phyloP scores from a whole-genome alignment of 805 yeast species.

The Suhomyces pyralidae region DNA sequence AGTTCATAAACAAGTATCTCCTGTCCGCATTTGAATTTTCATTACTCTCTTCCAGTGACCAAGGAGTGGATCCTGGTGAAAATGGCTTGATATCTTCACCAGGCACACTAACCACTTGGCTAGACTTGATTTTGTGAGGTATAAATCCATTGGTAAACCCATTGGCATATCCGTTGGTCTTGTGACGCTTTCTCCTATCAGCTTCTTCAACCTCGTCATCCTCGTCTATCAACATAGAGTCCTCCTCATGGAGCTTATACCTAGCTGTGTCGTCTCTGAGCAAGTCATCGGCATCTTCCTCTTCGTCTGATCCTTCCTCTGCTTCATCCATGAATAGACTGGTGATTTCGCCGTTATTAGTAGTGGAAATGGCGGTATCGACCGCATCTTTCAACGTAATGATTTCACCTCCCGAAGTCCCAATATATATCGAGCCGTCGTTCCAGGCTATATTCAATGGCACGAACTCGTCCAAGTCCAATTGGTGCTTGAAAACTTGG shows the following conservation, averaged over 20 bases:
- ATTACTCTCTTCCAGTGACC: constrained; percentile 31
- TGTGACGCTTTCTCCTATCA: constrained; percentile 23
- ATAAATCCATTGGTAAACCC: constrained; percentile 4
- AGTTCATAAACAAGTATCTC: constrained; percentile 76
- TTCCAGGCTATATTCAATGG: constrained; percentile 27
- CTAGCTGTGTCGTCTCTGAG: constrained; percentile 14
- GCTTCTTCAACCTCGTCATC: constrained; percentile 20
- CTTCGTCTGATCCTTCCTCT: constrained; percentile 12
- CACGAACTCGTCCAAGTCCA: constrained; percentile 24
- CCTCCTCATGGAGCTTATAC: constrained; percentile 25
- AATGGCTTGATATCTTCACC: constrained; percentile 50
- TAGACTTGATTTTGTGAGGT: background rate
- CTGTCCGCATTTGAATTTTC: constrained; percentile 42
- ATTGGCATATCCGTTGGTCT: constrained; percentile 11
- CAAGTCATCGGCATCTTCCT: constrained; percentile 19
- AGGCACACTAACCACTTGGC: constrained; percentile 30
- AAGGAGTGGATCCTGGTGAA: constrained; percentile 89
- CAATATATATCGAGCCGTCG: constrained; percentile 32
- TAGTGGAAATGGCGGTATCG: background rate
- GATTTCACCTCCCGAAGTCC: constrained; percentile 43
- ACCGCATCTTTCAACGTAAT: constrained; percentile 19
- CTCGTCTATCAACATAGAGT: constrained; percentile 34
- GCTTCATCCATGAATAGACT: constrained; percentile 14
- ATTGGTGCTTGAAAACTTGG: constrained; percentile 15
- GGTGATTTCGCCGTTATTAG: background rate